phyloP scores from a whole-genome alignment of 805 yeast species.

The Yarrowia bubula region DNA sequence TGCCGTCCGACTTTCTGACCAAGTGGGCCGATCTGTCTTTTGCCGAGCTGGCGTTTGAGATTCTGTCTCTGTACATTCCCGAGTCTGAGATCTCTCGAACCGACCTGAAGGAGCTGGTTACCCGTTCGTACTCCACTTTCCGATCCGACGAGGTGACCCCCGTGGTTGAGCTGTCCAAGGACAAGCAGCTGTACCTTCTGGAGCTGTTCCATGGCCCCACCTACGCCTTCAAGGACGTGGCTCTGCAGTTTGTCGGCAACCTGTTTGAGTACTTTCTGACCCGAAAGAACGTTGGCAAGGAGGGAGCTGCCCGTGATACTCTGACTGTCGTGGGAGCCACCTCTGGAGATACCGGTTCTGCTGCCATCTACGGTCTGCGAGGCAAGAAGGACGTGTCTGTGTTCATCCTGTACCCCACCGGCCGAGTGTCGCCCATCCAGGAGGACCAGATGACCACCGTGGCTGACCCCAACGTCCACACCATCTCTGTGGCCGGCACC shows the following conservation, averaged over 20 bases:
- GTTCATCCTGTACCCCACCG: constrained; percentile 93
- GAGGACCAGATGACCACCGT: constrained; percentile 99
- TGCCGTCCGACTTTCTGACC: constrained; percentile 54
- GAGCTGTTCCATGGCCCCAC: constrained; percentile 99
- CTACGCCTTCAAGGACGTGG: constrained; percentile 98
- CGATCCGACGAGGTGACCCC: constrained; percentile 90
- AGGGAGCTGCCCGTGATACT: constrained; percentile 62
- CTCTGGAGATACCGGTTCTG: constrained; percentile 98
- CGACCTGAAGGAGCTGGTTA: constrained; percentile 63
- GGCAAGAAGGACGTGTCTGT: constrained; percentile 98
- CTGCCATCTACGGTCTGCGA: constrained; percentile 96
- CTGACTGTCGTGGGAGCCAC: constrained; percentile 99
- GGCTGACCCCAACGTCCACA: constrained; percentile 86
- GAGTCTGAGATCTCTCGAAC: constrained; percentile 67
- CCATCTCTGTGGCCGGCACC: constrained; percentile 91
- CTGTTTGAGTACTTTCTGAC: constrained; percentile 86
- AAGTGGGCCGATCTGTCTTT: constrained; percentile 76
- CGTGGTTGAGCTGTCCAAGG: constrained; percentile 55
- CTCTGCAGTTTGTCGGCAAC: constrained; percentile 96
- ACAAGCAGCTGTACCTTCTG: constrained; percentile 62
- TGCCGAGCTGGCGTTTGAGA: constrained; percentile 82
- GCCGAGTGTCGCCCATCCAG: constrained; percentile 95
- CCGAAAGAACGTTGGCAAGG: constrained; percentile 62
- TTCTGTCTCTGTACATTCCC: constrained; percentile 75
- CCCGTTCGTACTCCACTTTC: constrained; percentile 84